Evolutionary conservation across 2,329 filamentous ascomycete genomes (phyloP).

Genomic region (Epichloe aotearoae): DNA sequence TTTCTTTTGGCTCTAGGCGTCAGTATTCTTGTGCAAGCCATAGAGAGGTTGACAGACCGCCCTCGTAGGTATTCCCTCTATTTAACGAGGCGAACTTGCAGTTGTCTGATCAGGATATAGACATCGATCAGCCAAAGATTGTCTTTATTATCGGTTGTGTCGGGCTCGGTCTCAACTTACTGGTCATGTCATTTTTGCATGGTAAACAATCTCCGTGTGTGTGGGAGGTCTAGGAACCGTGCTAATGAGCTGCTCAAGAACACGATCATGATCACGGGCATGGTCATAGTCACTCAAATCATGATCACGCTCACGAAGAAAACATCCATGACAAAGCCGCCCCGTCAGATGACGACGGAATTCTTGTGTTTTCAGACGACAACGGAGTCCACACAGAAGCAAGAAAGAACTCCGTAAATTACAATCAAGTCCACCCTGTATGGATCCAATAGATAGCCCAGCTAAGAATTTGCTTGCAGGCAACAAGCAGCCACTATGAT

Average conservation of each 20-base stretch:
- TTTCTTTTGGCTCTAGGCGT: slow-evolving; percentile 60
- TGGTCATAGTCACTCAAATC: slow-evolving; percentile 11
- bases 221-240: neutral
- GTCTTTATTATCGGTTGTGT: slow-evolving; percentile 57
- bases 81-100: neutral
- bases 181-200: slow-evolving; percentile 53
- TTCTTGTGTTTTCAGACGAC: neutral
- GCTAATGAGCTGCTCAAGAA: neutral
- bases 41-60: slow-evolving; percentile 54
- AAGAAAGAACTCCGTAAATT: neutral
- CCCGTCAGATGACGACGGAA: neutral
- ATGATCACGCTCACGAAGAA: slow-evolving; percentile 9
- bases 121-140: slow-evolving; percentile 48
- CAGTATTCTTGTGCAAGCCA: slow-evolving; percentile 59
- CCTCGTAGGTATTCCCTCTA: slow-evolving; percentile 27
- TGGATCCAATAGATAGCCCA: neutral
- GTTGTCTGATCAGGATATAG: slow-evolving; percentile 23
- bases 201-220: slow-evolving; percentile 25
- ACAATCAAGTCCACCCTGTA: neutral
- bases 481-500: slow-evolving; percentile 25
- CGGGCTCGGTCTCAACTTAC: slow-evolving; percentile 52
- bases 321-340: neutral
- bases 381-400: neutral
- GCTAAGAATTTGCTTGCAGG: neutral
- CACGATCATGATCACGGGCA: slow-evolving; percentile 25